Conservation (phyloP, 169 alveolate genomes). For the Plasmodium falciparum region DNA sequence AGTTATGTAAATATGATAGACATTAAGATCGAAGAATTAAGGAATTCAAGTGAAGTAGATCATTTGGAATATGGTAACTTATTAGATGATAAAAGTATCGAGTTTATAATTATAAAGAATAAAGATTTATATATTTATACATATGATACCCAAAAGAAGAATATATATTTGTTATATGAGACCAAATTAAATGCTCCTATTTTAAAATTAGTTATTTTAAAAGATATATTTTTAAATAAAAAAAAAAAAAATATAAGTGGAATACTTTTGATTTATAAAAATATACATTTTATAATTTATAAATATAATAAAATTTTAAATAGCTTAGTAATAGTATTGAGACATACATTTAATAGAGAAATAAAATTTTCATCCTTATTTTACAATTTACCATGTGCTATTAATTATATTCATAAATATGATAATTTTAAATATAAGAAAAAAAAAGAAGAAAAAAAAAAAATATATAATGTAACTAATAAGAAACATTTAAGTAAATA, state of each 20-base stretch:
- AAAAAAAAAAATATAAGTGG: conserved; percentile 27
- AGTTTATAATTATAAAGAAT: conserved; percentile 28
- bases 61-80: conserved; percentile 45
- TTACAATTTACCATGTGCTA: conserved; percentile 13
- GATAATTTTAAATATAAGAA: neutral
- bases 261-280: conserved; percentile 33
- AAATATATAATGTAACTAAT: neutral
- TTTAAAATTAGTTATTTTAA: conserved; percentile 18
- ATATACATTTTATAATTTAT: conserved; percentile 40
- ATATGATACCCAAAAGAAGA: conserved; percentile 8
- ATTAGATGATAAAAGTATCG: conserved; percentile 32
- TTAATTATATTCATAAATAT: conserved; percentile 32
- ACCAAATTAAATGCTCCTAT: conserved; percentile 55
- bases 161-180: conserved; percentile 17
- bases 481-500: neutral
- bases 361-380: conserved; percentile 15
- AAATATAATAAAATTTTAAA: conserved; percentile 17
- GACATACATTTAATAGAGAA: conserved; percentile 25
- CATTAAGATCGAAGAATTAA: conserved; percentile 11
- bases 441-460: conserved; percentile 1
- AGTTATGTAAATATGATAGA: conserved; percentile 22
- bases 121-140: conserved; percentile 43
- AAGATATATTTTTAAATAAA: conserved; percentile 15
- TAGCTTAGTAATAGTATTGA: conserved; percentile 26
- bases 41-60: conserved; percentile 48